Evolutionary conservation across 2,329 filamentous ascomycete species (phyloP).

Genomic region (Botrytis squamosa): DNA sequence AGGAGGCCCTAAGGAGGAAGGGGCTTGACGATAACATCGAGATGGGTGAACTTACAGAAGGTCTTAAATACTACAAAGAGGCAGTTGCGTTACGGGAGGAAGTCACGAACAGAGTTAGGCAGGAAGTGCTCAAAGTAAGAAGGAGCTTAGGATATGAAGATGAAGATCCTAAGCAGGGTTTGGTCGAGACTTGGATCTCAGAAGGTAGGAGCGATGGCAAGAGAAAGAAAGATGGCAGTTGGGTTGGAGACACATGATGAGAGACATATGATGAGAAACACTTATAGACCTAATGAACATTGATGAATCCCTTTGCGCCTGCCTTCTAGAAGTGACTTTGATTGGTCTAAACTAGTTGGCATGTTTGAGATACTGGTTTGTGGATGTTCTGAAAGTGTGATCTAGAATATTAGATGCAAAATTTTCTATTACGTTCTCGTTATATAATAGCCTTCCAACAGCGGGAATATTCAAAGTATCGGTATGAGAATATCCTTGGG

Average conservation of each 20-base stretch:
- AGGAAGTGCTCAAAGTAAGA: constrained; percentile 78
- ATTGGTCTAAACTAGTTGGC: background rate
- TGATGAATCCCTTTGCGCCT: background rate
- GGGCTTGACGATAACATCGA: constrained; percentile 39
- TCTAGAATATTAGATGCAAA: background rate
- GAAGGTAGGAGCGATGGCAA: constrained; percentile 32
- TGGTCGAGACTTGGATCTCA: constrained; percentile 77
- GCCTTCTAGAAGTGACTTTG: background rate
- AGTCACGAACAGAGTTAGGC: constrained; percentile 73
- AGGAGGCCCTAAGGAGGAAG: constrained; percentile 42
- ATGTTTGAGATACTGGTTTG: background rate
- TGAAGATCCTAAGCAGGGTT: constrained; percentile 71
- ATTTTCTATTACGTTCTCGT: background rate
- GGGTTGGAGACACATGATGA: constrained; percentile 24
- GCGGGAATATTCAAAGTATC: background rate
- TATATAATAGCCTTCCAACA: too few relatives aligned
- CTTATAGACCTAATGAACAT: background rate
- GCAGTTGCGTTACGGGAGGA: constrained; percentile 75
- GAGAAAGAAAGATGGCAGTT: constrained; percentile 28
- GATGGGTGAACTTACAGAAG: constrained; percentile 62
- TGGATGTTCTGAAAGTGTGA: background rate
- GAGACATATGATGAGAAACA: constrained; percentile 16
- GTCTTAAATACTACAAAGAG: constrained; percentile 68
- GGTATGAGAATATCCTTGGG: background rate
- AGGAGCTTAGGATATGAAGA: constrained; percentile 67